Percentiles rank a stretch among this genome's conserved stretches.
phyloP scores from a whole-genome alignment of 1,284 basidiomycete species.

The Hymenochaete sp. region DNA sequence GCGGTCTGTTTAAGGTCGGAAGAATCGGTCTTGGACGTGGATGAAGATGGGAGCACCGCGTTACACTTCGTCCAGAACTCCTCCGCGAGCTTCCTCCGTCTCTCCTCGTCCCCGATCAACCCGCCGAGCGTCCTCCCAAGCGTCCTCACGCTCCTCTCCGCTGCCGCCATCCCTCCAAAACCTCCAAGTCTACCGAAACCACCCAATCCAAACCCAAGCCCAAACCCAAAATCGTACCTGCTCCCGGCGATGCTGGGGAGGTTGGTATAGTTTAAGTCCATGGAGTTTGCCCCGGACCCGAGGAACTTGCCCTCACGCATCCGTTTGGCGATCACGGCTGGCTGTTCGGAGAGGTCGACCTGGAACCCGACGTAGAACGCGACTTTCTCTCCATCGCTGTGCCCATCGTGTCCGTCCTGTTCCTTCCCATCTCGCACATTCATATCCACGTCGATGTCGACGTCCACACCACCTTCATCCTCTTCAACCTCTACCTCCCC shows the following conservation, averaged over 20 bases:
- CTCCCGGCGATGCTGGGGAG: too few relatives aligned
- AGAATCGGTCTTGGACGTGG: background rate
- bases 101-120: slow-evolving; percentile 30
- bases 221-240: too few relatives aligned
- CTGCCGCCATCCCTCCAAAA: slow-evolving; percentile 31
- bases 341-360: slow-evolving; percentile 83
- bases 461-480: slow-evolving; percentile 41
- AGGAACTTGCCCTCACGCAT: slow-evolving; percentile 65
- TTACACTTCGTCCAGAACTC: slow-evolving; percentile 30
- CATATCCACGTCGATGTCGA: too few relatives aligned
- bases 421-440: background rate
- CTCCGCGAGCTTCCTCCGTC: too few relatives aligned
- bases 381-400: too few relatives aligned
- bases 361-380: slow-evolving; percentile 91
- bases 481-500: too few relatives aligned
- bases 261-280: background rate
- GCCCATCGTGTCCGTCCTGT: too few relatives aligned
- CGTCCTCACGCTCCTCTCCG: slow-evolving; percentile 25
- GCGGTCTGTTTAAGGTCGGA: too few relatives aligned
- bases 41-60: background rate
- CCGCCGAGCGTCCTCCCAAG: slow-evolving; percentile 36
- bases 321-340: slow-evolving; percentile 72
- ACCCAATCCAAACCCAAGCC: too few relatives aligned
- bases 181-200: too few relatives aligned
- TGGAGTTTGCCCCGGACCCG: slow-evolving; percentile 21